Conservation (phyloP, 192 early-diverging fungal genomes). For the Gigaspora rosea region DNA sequence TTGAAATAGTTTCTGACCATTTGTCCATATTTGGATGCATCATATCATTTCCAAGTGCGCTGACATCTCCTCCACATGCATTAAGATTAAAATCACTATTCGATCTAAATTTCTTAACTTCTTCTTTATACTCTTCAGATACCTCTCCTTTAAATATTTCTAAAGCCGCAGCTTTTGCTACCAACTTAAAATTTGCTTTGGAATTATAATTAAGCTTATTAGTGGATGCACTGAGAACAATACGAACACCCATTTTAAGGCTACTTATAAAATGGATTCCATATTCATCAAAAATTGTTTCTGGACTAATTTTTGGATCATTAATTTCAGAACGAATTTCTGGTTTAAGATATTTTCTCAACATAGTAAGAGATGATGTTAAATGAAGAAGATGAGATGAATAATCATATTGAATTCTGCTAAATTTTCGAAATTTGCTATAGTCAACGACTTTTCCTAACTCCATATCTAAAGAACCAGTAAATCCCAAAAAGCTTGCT, state of each 20-base stretch:
- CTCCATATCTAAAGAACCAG: constrained; percentile 2
- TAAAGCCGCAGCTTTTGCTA: not conserved
- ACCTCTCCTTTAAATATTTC: not conserved
- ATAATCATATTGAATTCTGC: not conserved
- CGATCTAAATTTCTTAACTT: not conserved
- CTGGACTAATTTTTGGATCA: not conserved
- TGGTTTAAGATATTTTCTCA: not conserved
- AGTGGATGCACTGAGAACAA: no score
- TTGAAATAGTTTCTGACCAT: not conserved
- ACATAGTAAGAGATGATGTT: not conserved
- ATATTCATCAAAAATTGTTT: no score
- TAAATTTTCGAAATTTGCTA: constrained; percentile 13
- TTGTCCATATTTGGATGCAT: no score
- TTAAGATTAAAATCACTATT: not conserved
- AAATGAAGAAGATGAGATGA: not conserved
- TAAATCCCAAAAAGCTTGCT: not conserved
- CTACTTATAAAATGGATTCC: no score
- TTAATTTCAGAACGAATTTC: constrained; percentile 17
- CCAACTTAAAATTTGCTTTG: not conserved
- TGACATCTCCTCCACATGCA: constrained; percentile 11
- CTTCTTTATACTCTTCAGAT: constrained; percentile 5
- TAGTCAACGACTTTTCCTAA: constrained; percentile 5
- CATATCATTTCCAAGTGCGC: constrained; percentile 5
- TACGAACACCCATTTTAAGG: no score
- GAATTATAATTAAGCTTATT: no score